These are phyloP conservation scores for Hirsutella thompsonii DNA, from an alignment of 2,329 filamentous ascomycete genomes.

Conservation along the genomic window DNA sequence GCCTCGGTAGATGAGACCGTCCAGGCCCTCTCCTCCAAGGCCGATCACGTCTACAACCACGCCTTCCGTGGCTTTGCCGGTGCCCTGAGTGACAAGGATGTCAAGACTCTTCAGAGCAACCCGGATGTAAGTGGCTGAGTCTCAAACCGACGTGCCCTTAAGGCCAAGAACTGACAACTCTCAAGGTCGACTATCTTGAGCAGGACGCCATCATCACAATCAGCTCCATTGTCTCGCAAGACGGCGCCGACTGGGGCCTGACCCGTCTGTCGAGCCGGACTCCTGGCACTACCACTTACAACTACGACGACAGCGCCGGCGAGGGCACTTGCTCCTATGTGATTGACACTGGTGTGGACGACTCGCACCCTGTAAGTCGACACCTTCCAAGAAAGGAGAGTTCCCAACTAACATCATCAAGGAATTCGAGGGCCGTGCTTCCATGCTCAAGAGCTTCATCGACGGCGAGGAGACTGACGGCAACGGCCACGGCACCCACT, in stretches of 20 bases:
- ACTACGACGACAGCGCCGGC: constrained; percentile 17
- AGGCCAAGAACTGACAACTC: not conserved
- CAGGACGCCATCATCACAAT: constrained; percentile 14
- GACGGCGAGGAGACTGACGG: constrained; percentile 4
- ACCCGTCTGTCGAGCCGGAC: constrained; percentile 8
- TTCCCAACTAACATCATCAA: not conserved
- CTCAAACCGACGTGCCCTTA: not conserved
- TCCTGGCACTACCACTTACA: constrained; percentile 12
- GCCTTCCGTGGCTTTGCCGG: constrained; percentile 1
- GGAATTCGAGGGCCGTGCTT: constrained; percentile 13
- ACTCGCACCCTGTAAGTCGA: constrained; percentile 16
- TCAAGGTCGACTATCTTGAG: constrained; percentile 17
- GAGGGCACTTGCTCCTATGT: constrained; percentile 2
- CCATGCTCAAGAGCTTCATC: constrained; percentile 7
- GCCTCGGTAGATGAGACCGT: not conserved
- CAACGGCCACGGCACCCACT: constrained; percentile 22
- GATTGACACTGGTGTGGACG: constrained; percentile 2
- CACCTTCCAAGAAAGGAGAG: not conserved
- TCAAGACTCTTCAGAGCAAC: not conserved
- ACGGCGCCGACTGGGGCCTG: constrained; percentile 16
- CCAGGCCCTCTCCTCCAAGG: not conserved
- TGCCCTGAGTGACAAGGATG: not conserved
- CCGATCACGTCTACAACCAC: not conserved
- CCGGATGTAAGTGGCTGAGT: not conserved
- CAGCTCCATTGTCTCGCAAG: constrained; percentile 4